A percentile compares a stretch with the other conserved stretches of the same genome.
phyloP scores from a whole-genome alignment of 352 stramenopile species.

The Blastocystis sp. region DNA sequence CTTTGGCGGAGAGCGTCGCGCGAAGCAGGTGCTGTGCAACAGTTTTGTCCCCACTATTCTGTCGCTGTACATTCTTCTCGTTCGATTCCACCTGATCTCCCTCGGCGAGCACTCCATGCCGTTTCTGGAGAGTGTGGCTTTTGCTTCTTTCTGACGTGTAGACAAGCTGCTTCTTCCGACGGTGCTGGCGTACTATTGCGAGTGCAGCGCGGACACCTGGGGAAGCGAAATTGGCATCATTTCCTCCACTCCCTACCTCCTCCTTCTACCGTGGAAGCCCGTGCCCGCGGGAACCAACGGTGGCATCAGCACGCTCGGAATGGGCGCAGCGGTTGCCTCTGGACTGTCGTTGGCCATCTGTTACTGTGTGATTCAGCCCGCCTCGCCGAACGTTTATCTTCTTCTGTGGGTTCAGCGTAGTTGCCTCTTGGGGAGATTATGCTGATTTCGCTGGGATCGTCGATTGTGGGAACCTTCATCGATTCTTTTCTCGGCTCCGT shows the following conservation, averaged over 20 bases:
- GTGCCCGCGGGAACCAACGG: constrained; percentile 55
- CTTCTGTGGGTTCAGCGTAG: not conserved
- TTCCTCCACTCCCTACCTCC: constrained; percentile 41
- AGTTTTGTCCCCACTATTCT: constrained; percentile 51
- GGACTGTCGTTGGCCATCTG: constrained; percentile 12
- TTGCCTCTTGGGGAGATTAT: constrained; percentile 7
- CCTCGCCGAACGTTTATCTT: not conserved
- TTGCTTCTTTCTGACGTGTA: not conserved
- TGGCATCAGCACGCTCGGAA: constrained; percentile 33
- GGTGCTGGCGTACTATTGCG: constrained; percentile 52
- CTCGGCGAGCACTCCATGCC: not conserved
- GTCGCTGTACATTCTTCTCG: constrained; percentile 19
- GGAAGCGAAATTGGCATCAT: constrained; percentile 61
- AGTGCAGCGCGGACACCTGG: constrained; percentile 54
- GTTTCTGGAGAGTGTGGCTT: constrained; percentile 3
- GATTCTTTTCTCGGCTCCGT: constrained; percentile 52
- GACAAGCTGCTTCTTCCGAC: constrained; percentile 26
- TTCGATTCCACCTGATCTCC: not conserved
- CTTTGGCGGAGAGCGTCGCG: constrained; percentile 20
- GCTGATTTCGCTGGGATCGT: constrained; percentile 17
- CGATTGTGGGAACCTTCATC: constrained; percentile 37
- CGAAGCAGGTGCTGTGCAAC: constrained; percentile 32
- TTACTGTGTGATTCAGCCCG: constrained; percentile 20
- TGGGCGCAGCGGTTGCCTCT: not conserved
- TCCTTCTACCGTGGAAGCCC: constrained; percentile 35